phyloP scores from a whole-genome alignment of 2,329 filamentous ascomycete genomes.

The Ophiosphaerella korrae region DNA sequence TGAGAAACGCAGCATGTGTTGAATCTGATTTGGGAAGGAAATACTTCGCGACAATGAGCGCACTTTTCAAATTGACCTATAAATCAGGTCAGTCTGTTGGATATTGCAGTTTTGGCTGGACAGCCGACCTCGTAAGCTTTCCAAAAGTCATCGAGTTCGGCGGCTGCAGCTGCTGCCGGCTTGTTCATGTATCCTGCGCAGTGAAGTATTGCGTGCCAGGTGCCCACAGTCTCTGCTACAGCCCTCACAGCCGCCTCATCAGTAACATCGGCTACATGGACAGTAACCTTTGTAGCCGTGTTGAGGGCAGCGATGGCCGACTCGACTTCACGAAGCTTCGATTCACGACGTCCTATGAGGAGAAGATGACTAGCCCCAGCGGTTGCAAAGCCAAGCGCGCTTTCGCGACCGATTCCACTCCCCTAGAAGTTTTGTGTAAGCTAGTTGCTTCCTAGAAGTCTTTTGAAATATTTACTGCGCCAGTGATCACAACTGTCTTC shows the following conservation, averaged over 20 bases:
- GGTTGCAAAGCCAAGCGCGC: conserved; percentile 49
- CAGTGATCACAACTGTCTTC: conserved; percentile 26
- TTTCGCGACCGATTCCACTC: conserved; percentile 53
- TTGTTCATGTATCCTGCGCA: conserved; percentile 19
- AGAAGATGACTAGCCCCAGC: conserved; percentile 51
- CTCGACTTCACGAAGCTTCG: conserved; percentile 16
- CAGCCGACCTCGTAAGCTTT: conserved; percentile 12
- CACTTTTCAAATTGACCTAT: conserved; percentile 23
- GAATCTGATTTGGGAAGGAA: conserved; percentile 21
- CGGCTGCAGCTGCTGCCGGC: conserved; percentile 7
- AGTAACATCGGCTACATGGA: conserved; percentile 12
- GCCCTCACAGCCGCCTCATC: conserved; percentile 14
- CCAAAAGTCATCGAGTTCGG: conserved; percentile 22
- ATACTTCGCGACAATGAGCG: conserved; percentile 13
- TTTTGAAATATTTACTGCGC: conserved; percentile 15
- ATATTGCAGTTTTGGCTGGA: not conserved
- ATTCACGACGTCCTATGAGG: conserved; percentile 48
- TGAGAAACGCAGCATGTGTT: conserved; percentile 5
- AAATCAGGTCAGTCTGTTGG: not conserved
- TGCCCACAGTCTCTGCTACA: conserved; percentile 10
- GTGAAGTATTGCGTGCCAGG: conserved; percentile 25
- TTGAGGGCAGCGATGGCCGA: conserved; percentile 1
- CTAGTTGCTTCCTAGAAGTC: not conserved
- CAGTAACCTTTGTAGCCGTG: not conserved
- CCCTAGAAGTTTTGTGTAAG: conserved; percentile 24